Evolutionary conservation across 116 monocot species (phyloP).

Genomic region (Zostera marina): DNA sequence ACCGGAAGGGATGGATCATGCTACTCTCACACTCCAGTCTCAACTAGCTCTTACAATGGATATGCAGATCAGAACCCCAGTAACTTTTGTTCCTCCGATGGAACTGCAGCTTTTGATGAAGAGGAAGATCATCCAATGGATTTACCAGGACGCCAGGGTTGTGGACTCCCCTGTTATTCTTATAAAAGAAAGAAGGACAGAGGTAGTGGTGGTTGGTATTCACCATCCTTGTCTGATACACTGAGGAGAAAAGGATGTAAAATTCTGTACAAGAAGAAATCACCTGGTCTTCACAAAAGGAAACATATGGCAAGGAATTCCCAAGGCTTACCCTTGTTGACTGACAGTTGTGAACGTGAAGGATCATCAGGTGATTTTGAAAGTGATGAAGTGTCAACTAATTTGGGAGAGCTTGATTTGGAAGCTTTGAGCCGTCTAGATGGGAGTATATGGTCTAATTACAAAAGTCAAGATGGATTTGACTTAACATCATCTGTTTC

Average conservation of each 20-base stretch:
- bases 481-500: conserved; percentile 17
- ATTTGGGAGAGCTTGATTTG: conserved; percentile 75
- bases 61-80: conserved; percentile 23
- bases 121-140: conserved; percentile 46
- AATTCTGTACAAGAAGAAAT: conserved; percentile 35
- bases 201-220: conserved; percentile 41
- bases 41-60: conserved; percentile 49
- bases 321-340: conserved; percentile 40
- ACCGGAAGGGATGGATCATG: conserved; percentile 54
- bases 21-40: conserved; percentile 64
- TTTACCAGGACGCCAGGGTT: conserved; percentile 41
- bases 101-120: conserved; percentile 23
- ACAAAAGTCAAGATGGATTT: conserved; percentile 59
- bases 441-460: conserved; percentile 86
- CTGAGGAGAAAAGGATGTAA: conserved; percentile 42
- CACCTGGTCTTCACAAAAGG: conserved; percentile 14
- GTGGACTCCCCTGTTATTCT: conserved; percentile 62
- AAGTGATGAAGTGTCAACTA: conserved; percentile 60
- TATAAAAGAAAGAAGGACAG: conserved; percentile 42
- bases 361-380: conserved; percentile 27
- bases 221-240: conserved; percentile 72
- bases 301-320: conserved; percentile 25
- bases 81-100: conserved; percentile 45
- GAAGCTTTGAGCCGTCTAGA: conserved; percentile 76
- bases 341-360: conserved; percentile 26